Evolutionary conservation across 169 alveolate species (phyloP), one percentile per base, ranked within the genome.

Genomic region (Eimeria mitis): DNA sequence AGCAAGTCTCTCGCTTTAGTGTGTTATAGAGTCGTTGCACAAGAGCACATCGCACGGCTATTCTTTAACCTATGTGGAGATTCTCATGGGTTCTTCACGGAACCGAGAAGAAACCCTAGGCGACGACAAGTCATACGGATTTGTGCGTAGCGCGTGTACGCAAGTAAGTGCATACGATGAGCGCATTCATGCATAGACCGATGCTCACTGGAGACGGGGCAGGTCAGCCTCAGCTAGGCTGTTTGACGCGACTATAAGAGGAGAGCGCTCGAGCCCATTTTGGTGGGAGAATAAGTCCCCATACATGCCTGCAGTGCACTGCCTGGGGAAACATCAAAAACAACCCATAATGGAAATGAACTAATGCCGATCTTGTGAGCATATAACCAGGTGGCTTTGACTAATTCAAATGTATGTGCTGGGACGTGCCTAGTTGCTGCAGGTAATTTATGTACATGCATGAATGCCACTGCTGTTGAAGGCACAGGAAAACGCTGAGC

Each of bases 171-270:
- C 7, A 21, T 68, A 4, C 9, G 40, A 9, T 1, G 76, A 42
- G 23, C 4, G 78, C 73, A 63, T 25, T 28, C 78, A 68, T 68
- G 78, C 47, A 37, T 19, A 16, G 31, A 54, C 14, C 44, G 47
- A 6, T 73, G 52, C 92, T 85, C 47, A 85, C 92, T 85, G 81
- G 31, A 85, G 79, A 59, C 92, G 70, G 47, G 92, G 81, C 47
- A 85, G 31, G 44, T 85, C 92, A 1, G 92, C 81, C 83, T 85
- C 92, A 1, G 92, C 92, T 19, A 85, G 54, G 65, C 92, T 68
- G 47, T 85, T 85, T 40, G 81, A 85, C 31, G 81, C 79, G n/a
- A 63, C 65, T 31, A 85, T 37, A 31, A 85, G 79, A 37, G 78
- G 92, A 49, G 49, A 37, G 2, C 63, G 25, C 11, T 85, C 65